Percentiles rank a stretch among this genome's conserved stretches.
Evolutionary conservation across 1,284 basidiomycete genomes (phyloP).

Genomic region (Coniferiporia sulphurascens): DNA sequence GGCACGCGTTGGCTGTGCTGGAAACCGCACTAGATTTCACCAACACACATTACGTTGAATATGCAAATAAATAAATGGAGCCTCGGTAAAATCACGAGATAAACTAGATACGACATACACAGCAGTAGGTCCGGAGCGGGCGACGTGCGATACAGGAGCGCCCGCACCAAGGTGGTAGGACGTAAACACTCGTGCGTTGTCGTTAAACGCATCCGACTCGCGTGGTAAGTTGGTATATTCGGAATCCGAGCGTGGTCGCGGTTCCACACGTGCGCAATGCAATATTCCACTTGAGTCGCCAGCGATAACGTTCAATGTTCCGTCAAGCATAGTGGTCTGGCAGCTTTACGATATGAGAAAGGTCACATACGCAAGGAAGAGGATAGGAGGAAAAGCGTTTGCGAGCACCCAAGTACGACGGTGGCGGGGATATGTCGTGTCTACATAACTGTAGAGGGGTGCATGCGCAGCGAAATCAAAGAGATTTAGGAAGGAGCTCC

Average conservation of each 20-base stretch:
- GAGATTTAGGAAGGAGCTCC: too few species aligned
- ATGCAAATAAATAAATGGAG: too few species aligned
- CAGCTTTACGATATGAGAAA: background rate
- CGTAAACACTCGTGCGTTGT: conserved; percentile 13
- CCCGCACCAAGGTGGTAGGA: conserved; percentile 4
- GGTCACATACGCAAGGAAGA: too few species aligned
- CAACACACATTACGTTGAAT: background rate
- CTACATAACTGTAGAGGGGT: too few species aligned
- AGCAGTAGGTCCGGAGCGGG: background rate
- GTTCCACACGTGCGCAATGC: conserved; percentile 3
- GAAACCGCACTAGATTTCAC: background rate
- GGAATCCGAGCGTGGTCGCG: background rate
- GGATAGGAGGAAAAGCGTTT: too few species aligned
- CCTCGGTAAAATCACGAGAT: background rate
- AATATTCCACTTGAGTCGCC: conserved; percentile 7
- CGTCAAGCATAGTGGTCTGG: conserved; percentile 5
- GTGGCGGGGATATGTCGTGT: too few species aligned
- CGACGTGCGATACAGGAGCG: background rate
- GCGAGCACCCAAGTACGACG: too few species aligned
- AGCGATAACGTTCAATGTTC: conserved; percentile 6
- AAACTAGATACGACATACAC: conserved; percentile 1
- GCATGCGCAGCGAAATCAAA: too few species aligned
- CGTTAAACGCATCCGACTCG: conserved; percentile 5
- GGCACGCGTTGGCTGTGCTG: background rate
- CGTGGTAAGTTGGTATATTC: background rate